Evolutionary conservation across 768 basidiomycete genomes (phyloP), one percentile per base, ranked within the genome.

Genomic region (Imleria badia): DNA sequence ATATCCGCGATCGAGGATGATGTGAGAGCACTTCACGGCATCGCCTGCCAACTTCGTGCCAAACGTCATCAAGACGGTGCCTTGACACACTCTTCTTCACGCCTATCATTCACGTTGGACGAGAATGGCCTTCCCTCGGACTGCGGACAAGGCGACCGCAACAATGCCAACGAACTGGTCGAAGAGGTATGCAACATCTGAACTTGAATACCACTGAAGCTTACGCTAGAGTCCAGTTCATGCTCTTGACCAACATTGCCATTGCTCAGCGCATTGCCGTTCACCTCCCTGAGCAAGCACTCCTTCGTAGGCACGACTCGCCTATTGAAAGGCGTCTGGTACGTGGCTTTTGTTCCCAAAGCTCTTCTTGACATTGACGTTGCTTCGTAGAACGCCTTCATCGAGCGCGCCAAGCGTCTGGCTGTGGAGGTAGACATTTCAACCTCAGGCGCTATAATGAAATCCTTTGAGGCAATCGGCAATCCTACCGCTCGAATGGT

Each of bases 191-290:
- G 71, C 54, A 22, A 56, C 45, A 48, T 33, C 49, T 29, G 14
- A 52, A 45, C 55, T 23, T 19, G 52, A 23, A 5, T 30, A 13
- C 31, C n/a, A 33, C 15, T 30, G 52, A 20, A 48, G 19, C 55
- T 60, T 13, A 61, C 48, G 35, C 33, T 34, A 44, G 2, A 45
- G 12, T 38, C 50, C 62, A 95, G 92, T 94, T 93, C 75, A 98
- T 98, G 96, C 75, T 98, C 17, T 77, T 96, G 51, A 86, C 89
- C 60, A 99, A 98, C 67, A 85, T 87, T 33, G 77, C 91, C 13
- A 89, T 95, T 38, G 94, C 97, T 11, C 92, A 95, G 67, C 88
- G 94, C 62, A 86, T 97, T 63, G 96, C 96, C 35, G 87, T 94
- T 22, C 85, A 94, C 63, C 82, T 98, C 23, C 94, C 97, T 26